Evolutionary conservation across 768 basidiomycete species (phyloP).

Genomic region (Mycena capillaripes): DNA sequence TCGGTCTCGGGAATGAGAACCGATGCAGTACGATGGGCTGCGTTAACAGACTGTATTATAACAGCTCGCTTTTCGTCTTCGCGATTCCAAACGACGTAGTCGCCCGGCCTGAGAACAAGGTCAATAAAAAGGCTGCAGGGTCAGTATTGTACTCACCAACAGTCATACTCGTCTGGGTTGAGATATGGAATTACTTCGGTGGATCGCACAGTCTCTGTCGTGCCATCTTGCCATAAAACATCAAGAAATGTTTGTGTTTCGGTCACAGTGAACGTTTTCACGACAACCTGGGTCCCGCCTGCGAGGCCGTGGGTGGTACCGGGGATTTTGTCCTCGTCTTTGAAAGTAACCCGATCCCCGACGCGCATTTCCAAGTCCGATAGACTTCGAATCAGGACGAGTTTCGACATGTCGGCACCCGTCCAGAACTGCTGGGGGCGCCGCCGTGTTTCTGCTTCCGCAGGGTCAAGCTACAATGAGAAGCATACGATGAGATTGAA

Average conservation of each 20-base stretch:
- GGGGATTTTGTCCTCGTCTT: conserved; percentile 61
- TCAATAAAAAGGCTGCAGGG: neutral
- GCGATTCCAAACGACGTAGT: conserved; percentile 87
- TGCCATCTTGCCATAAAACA: conserved; percentile 92
- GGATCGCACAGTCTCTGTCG: conserved; percentile 70
- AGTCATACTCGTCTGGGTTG: conserved; percentile 93
- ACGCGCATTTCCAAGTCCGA: conserved; percentile 77
- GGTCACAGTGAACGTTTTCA: conserved; percentile 73
- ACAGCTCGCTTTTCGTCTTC: conserved; percentile 78
- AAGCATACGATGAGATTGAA: conserved; percentile 15
- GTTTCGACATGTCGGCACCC: conserved; percentile 70
- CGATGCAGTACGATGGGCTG: conserved; percentile 76
- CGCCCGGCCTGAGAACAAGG: conserved; percentile 79
- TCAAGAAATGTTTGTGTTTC: conserved; percentile 79
- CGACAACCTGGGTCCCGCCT: conserved; percentile 55
- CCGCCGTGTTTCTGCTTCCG: conserved; percentile 65
- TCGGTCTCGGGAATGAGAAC: conserved; percentile 71
- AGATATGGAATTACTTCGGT: conserved; percentile 83
- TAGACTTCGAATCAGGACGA: conserved; percentile 73
- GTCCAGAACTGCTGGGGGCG: conserved; percentile 86
- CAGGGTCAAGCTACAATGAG: conserved; percentile 67
- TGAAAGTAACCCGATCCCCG: conserved; percentile 79
- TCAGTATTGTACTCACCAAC: conserved; percentile 68
- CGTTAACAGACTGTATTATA: conserved; percentile 85
- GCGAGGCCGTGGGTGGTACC: conserved; percentile 73